A percentile compares a stretch with the other conserved stretches of the same genome.
These are phyloP conservation scores for Pseudozyma flocculosa DNA, from an alignment of 1,284 basidiomycete genomes.

Conservation along the genomic window DNA sequence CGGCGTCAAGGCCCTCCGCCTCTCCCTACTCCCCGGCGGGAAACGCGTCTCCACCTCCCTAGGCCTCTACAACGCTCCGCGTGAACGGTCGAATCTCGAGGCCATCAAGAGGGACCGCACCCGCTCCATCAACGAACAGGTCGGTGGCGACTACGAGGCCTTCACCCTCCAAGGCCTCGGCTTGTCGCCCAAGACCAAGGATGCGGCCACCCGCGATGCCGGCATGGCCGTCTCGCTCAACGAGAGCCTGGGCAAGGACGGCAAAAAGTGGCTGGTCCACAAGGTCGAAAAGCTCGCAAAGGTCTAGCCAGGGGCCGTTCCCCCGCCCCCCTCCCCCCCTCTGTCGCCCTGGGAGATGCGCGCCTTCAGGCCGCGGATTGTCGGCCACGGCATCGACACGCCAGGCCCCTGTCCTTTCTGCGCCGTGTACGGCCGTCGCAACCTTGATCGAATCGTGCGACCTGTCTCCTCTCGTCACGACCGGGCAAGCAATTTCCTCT, in stretches of 20 bases:
- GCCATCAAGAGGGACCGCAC: background rate
- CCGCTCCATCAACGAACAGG: background rate
- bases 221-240: background rate
- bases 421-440: no score
- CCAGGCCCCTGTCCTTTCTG: no score
- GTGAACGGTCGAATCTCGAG: background rate
- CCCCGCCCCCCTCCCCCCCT: no score
- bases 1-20: background rate
- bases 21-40: background rate
- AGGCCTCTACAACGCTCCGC: background rate
- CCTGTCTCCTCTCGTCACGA: no score
- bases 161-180: background rate
- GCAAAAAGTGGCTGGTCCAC: background rate
- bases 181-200: background rate
- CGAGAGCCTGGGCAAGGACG: background rate
- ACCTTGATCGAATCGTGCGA: no score
- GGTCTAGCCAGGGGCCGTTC: background rate
- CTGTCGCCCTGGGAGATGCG: no score
- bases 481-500: no score
- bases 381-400: no score
- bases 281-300: background rate
- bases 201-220: background rate
- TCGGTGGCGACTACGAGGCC: background rate
- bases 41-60: background rate
- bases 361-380: no score